Percentiles rank a stretch among this genome's conserved stretches.
These are phyloP conservation scores for Haberlea rhodopensis DNA, from an alignment of 257 asterid genomes.

Conservation along the genomic window DNA sequence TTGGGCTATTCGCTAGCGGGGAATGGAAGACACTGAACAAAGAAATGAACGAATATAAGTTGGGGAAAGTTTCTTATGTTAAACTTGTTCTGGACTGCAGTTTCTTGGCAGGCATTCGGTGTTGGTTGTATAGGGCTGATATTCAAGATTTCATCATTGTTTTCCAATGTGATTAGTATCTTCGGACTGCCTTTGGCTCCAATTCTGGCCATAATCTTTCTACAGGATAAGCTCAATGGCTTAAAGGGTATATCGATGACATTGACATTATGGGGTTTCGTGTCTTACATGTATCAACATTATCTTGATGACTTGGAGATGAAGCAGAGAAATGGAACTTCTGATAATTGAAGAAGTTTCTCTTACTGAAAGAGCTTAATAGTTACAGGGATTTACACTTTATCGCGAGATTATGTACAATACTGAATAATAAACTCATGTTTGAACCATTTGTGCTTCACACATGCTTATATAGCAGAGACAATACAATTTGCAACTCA, in stretches of 20 bases:
- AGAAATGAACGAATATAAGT: constrained; percentile 50
- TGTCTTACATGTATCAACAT: constrained; percentile 67
- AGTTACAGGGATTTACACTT: not conserved
- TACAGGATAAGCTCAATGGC: constrained; percentile 51
- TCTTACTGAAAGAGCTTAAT: not conserved
- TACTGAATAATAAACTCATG: not conserved
- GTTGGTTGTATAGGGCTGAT: constrained; percentile 59
- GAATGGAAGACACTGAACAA: constrained; percentile 8
- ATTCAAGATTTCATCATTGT: constrained; percentile 60
- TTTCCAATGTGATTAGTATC: constrained; percentile 63
- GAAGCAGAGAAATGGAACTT: constrained; percentile 18
- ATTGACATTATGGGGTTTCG: constrained; percentile 75
- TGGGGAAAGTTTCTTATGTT: constrained; percentile 48
- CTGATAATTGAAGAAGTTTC: not conserved
- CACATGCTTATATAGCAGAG: not conserved
- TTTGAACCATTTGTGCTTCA: too few relatives aligned
- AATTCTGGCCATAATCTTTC: constrained; percentile 52
- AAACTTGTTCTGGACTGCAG: constrained; percentile 55
- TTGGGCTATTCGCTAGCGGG: constrained; percentile 46
- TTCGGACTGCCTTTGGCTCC: constrained; percentile 70
- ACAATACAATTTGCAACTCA: too few relatives aligned
- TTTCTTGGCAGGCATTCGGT: constrained; percentile 57
- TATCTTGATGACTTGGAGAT: constrained; percentile 53
- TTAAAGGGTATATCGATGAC: constrained; percentile 55
- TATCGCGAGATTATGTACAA: not conserved